phyloP scores from a whole-genome alignment of 495 filamentous ascomycete genomes.

The Xylaria acuta region DNA sequence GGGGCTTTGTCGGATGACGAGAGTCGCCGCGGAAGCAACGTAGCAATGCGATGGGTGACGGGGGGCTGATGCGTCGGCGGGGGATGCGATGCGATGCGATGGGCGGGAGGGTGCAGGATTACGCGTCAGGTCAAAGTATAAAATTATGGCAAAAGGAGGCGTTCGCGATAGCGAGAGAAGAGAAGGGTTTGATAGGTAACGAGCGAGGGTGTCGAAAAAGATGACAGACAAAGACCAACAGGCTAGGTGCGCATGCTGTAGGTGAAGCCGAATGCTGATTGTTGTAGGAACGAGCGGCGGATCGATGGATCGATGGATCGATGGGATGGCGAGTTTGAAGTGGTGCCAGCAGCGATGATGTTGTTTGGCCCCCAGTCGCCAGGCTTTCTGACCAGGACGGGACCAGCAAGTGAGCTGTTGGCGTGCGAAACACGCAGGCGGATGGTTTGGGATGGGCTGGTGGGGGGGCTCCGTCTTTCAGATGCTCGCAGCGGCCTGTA shows the following conservation, averaged over 20 bases:
- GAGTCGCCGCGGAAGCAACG: background rate
- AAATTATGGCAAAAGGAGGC: conserved; percentile 23
- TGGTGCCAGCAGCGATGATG: conserved; percentile 10
- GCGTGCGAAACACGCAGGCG: background rate
- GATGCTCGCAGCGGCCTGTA: conserved; percentile 10
- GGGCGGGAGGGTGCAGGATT: conserved; percentile 20
- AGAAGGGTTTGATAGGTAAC: conserved; percentile 21
- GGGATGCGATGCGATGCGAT: conserved; percentile 1
- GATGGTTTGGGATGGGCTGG: conserved; percentile 8
- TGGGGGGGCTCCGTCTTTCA: conserved; percentile 3
- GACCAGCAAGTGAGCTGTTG: background rate
- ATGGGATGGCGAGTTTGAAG: conserved; percentile 8
- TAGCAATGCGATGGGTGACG: background rate
- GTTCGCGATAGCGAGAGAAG: conserved; percentile 21
- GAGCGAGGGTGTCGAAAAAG: conserved; percentile 21
- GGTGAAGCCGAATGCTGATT: background rate
- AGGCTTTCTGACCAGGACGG: background rate
- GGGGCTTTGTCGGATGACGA: background rate
- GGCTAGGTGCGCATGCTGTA: conserved; percentile 6
- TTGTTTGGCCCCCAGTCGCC: conserved; percentile 2
- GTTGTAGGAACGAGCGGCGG: conserved; percentile 12
- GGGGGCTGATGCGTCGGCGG: background rate
- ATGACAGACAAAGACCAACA: conserved; percentile 14
- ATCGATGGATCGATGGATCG: conserved; percentile 3
- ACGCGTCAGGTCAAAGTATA: conserved; percentile 27